Evolutionary conservation across 1,284 basidiomycete genomes (phyloP).

Genomic region (Uromyces viciae-fabae): DNA sequence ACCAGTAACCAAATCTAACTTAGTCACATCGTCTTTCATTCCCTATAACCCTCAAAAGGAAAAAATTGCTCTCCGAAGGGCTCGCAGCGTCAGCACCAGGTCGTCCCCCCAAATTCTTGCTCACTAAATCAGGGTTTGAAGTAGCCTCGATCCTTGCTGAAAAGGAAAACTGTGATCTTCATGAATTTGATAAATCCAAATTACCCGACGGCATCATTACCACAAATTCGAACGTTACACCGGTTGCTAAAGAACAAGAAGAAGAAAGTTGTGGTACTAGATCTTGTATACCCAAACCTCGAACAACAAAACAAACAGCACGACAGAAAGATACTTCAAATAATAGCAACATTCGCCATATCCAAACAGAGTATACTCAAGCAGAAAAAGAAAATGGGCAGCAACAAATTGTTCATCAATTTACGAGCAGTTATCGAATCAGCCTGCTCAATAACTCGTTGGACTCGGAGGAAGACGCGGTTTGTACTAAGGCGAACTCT

Average conservation of each 20-base stretch:
- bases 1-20: too few species aligned
- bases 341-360: too few species aligned
- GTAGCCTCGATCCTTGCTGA: constrained; percentile 47
- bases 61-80: constrained; percentile 53
- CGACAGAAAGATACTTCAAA: too few species aligned
- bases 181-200: constrained; percentile 12
- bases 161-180: constrained; percentile 3
- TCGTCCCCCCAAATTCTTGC: constrained; percentile 51
- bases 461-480: too few species aligned
- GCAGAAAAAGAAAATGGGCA: too few species aligned
- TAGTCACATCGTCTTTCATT: background rate
- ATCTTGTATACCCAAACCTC: too few species aligned
- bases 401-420: too few species aligned
- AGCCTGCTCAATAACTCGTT: background rate
- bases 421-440: background rate
- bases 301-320: too few species aligned
- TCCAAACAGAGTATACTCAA: too few species aligned
- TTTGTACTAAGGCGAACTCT: background rate
- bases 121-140: constrained; percentile 51
- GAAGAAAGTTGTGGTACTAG: too few species aligned
- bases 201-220: constrained; percentile 18
- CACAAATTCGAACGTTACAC: too few species aligned
- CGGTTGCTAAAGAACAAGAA: too few species aligned
- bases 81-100: constrained; percentile 51
- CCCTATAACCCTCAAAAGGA: constrained; percentile 34